A percentile compares a stretch with the other conserved stretches of the same genome.
Evolutionary conservation across 345 rosid species (phyloP).

Genomic region (Microthlaspi erraticum): DNA sequence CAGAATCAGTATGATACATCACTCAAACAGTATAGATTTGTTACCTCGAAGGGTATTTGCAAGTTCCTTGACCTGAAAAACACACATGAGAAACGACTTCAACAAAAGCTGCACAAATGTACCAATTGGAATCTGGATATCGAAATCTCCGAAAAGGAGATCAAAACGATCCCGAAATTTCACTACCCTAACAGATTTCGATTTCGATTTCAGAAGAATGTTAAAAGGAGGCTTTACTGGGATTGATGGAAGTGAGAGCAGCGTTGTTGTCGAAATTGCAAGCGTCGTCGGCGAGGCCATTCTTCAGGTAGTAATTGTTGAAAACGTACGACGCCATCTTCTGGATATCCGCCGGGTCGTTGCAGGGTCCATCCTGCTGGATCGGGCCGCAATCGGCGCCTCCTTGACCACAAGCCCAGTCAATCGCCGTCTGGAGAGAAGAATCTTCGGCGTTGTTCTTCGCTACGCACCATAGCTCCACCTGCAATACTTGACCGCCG

Average conservation of each 20-base stretch:
- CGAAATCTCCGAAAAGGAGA: background rate
- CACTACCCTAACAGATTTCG: conserved; percentile 7
- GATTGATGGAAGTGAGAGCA: conserved; percentile 76
- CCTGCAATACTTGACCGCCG: conserved; percentile 37
- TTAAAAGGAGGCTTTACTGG: conserved; percentile 57
- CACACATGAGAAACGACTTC: conserved; percentile 22
- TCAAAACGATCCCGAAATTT: background rate
- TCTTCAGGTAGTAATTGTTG: conserved; percentile 77
- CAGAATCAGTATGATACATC: conserved; percentile 4
- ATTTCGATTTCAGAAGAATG: conserved; percentile 4
- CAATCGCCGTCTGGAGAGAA: conserved; percentile 76
- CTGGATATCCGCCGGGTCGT: conserved; percentile 59
- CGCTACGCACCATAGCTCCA: conserved; percentile 75
- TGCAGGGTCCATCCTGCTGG: conserved; percentile 68
- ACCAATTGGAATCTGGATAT: conserved; percentile 22
- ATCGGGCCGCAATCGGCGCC: conserved; percentile 78
- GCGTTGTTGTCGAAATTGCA: conserved; percentile 89
- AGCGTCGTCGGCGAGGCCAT: conserved; percentile 68
- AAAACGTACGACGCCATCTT: conserved; percentile 88
- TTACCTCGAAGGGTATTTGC: conserved; percentile 45
- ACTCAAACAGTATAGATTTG: background rate
- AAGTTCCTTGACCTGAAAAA: conserved; percentile 46
- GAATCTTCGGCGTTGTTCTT: conserved; percentile 66
- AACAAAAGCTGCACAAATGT: conserved; percentile 15
- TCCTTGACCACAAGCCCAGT: conserved; percentile 88